These are phyloP conservation scores for Xylariales sp. DNA, from an alignment of 2,329 filamentous ascomycete species.

Conservation along the genomic window DNA sequence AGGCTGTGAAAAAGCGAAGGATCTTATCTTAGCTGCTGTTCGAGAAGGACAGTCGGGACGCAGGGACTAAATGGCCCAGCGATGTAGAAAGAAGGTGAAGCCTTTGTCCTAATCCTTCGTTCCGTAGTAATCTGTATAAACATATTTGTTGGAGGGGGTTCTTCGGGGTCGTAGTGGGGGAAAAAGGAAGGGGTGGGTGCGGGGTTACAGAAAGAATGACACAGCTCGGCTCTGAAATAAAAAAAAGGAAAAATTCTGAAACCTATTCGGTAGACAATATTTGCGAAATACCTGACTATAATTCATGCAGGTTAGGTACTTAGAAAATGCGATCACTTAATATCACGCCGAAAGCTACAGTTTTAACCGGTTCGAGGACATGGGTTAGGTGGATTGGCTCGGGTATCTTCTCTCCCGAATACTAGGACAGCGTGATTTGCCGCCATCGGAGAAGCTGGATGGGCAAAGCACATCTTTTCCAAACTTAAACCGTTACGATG, in stretches of 20 bases:
- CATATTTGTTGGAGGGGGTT: conserved; percentile 4
- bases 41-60: conserved; percentile 62
- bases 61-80: conserved; percentile 46
- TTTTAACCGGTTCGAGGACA: background rate
- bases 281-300: conserved; percentile 9
- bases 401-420: background rate
- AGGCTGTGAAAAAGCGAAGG: conserved; percentile 86
- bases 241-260: conserved; percentile 24
- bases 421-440: background rate
- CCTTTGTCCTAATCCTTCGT: background rate
- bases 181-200: background rate
- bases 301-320: conserved; percentile 11
- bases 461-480: background rate
- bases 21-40: conserved; percentile 88
- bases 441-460: background rate
- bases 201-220: conserved; percentile 26
- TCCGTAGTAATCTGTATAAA: conserved; percentile 31
- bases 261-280: conserved; percentile 15
- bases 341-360: background rate
- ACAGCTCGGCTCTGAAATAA: conserved; percentile 25
- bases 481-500: conserved; percentile 9
- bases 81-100: background rate
- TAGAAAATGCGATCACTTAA: conserved; percentile 13
- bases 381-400: background rate
- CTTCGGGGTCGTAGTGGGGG: background rate